Percentiles rank a stretch among this genome's conserved stretches.
These are phyloP conservation scores for Nitzschia inconspicua DNA, from an alignment of 108 stramenopile species.

Conservation along the genomic window DNA sequence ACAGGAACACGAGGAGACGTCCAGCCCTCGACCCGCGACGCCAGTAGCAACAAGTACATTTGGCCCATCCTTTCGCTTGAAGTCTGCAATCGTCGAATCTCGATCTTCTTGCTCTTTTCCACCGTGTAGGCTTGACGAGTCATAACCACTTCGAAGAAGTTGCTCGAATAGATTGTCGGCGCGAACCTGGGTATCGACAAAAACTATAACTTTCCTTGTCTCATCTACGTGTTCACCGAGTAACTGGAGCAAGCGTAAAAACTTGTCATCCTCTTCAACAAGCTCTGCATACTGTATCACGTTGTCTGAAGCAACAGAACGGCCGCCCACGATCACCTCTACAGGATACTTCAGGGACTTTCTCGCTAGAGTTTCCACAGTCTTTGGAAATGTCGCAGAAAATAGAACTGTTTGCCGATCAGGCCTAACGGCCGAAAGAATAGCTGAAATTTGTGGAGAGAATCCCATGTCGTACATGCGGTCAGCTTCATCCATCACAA, in stretches of 20 bases:
- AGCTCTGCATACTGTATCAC: constrained; percentile 93
- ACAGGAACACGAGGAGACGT: constrained; percentile 87
- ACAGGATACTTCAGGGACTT: constrained; percentile 87
- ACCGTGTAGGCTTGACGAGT: constrained; percentile 94
- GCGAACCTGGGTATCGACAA: constrained; percentile 95
- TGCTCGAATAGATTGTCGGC: constrained; percentile 94
- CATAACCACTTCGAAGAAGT: constrained; percentile 90
- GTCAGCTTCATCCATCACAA: constrained; percentile 98
- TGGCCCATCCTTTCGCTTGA: constrained; percentile 86
- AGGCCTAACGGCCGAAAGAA: constrained; percentile 90
- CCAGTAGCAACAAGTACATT: constrained; percentile 92
- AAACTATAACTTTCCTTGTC: constrained; percentile 92
- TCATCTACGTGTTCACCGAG: constrained; percentile 95
- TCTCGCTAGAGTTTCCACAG: constrained; percentile 89
- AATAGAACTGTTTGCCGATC: constrained; percentile 96
- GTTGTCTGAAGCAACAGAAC: constrained; percentile 91
- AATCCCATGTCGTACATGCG: constrained; percentile 99
- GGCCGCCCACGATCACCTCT: constrained; percentile 96
- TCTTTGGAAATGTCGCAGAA: constrained; percentile 97
- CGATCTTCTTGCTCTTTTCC: constrained; percentile 99
- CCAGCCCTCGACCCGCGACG: constrained; percentile 95
- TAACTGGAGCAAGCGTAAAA: constrained; percentile 93
- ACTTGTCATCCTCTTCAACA: constrained; percentile 95
- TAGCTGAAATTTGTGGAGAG: constrained; percentile 95
- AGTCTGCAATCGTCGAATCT: constrained; percentile 97